These are phyloP conservation scores for Phytophthora pini DNA, from an alignment of 352 stramenopile genomes.

Conservation along the genomic window DNA sequence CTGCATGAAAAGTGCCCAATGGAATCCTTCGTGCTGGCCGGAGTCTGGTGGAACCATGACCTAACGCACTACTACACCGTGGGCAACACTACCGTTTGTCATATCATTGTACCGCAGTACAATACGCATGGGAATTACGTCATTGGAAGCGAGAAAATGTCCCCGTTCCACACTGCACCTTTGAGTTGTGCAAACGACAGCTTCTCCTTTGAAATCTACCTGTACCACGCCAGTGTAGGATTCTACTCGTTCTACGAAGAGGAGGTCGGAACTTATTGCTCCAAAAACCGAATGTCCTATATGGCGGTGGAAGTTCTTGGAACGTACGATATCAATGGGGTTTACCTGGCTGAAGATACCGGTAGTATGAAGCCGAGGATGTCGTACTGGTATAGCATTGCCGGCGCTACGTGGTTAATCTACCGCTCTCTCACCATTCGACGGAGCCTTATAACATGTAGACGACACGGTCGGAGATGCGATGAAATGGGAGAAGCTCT, in stretches of 20 bases:
- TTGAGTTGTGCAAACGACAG: slow-evolving; percentile 10
- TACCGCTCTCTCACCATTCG: slow-evolving; percentile 6
- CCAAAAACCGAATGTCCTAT: background rate
- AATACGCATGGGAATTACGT: slow-evolving; percentile 26
- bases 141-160: slow-evolving; percentile 2
- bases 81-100: slow-evolving; percentile 11
- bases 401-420: slow-evolving; percentile 3
- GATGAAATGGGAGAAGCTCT: background rate
- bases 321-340: slow-evolving; percentile 14
- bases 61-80: slow-evolving; percentile 20
- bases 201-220: slow-evolving; percentile 1
- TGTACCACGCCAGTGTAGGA: slow-evolving; percentile 13
- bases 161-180: slow-evolving; percentile 6
- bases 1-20: slow-evolving; percentile 13
- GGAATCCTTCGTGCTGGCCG: slow-evolving; percentile 16
- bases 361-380: slow-evolving; percentile 2
- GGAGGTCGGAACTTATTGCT: slow-evolving; percentile 5
- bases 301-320: slow-evolving; percentile 2
- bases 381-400: slow-evolving; percentile 11
- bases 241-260: slow-evolving; percentile 14
- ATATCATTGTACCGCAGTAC: slow-evolving; percentile 23
- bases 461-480: slow-evolving; percentile 1
- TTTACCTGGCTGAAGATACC: slow-evolving; percentile 3
- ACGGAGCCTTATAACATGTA: slow-evolving; percentile 1
- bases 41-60: slow-evolving; percentile 24